Evolutionary conservation across 2,329 filamentous ascomycete genomes (phyloP).

Genomic region (Diplodia mutila): DNA sequence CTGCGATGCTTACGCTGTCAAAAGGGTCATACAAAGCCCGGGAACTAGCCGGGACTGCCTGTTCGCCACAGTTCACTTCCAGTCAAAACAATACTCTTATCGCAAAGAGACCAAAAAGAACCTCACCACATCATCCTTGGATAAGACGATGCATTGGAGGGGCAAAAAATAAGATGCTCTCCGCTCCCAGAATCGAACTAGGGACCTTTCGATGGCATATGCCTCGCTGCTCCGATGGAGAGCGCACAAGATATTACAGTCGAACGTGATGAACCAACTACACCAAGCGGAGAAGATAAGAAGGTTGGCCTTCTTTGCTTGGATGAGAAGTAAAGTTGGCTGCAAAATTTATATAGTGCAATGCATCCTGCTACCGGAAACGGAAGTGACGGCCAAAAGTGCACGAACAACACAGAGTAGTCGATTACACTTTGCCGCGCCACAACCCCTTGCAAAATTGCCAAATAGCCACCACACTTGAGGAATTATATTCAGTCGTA

Average conservation of each 20-base stretch:
- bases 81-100: too few species aligned
- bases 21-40: too few species aligned
- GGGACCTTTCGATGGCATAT: slow-evolving; percentile 1
- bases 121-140: background rate
- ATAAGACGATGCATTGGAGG: background rate
- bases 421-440: background rate
- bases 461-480: too few species aligned
- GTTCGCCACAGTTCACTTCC: too few species aligned
- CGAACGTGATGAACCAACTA: slow-evolving; percentile 21
- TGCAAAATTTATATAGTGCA: background rate
- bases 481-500: background rate
- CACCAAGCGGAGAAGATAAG: slow-evolving; percentile 10
- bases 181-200: slow-evolving; percentile 18
- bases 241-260: slow-evolving; percentile 10
- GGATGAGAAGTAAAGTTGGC: background rate
- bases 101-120: background rate
- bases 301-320: background rate
- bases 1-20: too few species aligned
- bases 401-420: background rate
- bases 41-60: too few species aligned
- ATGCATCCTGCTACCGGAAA: background rate
- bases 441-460: background rate
- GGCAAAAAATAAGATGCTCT: background rate
- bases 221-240: too few species aligned
- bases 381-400: background rate